Evolutionary conservation across 176 grass and related monocot genomes (phyloP).

Genomic region (Areca catechu): DNA sequence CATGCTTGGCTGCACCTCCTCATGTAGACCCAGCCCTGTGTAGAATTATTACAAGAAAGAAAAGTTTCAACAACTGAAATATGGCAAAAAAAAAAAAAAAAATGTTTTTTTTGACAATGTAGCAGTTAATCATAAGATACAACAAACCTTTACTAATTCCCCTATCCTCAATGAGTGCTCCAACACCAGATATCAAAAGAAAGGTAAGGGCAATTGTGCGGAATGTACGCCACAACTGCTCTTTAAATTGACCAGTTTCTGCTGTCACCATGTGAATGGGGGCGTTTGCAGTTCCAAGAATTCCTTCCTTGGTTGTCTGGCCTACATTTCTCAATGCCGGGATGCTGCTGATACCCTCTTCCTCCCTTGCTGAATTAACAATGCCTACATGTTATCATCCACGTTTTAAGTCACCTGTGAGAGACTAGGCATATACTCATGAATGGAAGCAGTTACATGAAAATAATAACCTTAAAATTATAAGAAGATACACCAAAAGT

Average conservation of each 20-base stretch:
- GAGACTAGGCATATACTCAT: too few relatives aligned
- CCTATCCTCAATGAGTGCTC: conserved; percentile 86
- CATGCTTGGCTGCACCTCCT: conserved; percentile 87
- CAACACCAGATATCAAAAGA: conserved; percentile 83
- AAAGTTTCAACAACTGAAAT: not conserved
- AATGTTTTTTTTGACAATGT: too few relatives aligned
- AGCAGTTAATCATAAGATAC: not conserved
- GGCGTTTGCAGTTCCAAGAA: conserved; percentile 70
- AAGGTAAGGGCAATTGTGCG: conserved; percentile 82
- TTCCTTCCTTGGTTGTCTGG: conserved; percentile 49
- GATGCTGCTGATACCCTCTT: conserved; percentile 39
- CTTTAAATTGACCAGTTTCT: conserved; percentile 81
- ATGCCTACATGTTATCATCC: conserved; percentile 42
- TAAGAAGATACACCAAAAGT: too few relatives aligned
- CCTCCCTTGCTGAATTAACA: conserved; percentile 38
- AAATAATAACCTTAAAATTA: too few relatives aligned
- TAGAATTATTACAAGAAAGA: conserved; percentile 17
- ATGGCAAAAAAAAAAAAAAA: too few relatives aligned
- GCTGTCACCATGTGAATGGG: conserved; percentile 88
- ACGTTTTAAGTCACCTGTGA: not conserved
- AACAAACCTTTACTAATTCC: conserved; percentile 87
- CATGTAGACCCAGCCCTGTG: conserved; percentile 72
- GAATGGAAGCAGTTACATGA: too few relatives aligned
- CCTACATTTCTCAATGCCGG: conserved; percentile 49
- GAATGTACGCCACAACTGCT: conserved; percentile 88